phyloP scores from a whole-genome alignment of 192 early-diverging fungal genomes.

The Gonapodya prolifera region DNA sequence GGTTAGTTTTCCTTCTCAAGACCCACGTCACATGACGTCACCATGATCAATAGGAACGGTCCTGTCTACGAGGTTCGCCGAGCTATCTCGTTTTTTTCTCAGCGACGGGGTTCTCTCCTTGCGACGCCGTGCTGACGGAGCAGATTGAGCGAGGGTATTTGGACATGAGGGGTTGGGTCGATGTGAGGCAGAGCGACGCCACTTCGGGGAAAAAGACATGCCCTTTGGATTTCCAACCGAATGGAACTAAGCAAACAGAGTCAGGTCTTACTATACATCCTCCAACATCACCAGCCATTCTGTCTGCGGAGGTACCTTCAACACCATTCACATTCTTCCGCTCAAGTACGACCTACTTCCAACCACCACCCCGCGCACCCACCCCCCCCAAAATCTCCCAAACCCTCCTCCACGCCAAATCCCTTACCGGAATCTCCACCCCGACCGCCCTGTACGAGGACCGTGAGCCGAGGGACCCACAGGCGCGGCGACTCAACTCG shows the following conservation, averaged over 20 bases:
- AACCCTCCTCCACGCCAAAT: neutral
- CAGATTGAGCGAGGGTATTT: conserved; percentile 3
- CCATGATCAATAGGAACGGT: neutral
- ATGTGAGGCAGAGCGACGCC: too few species aligned
- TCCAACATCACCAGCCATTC: neutral
- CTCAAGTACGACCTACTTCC: neutral
- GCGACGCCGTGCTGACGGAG: neutral
- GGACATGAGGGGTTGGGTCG: neutral
- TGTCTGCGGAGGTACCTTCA: too few species aligned
- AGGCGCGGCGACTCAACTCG: neutral
- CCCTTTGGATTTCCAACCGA: neutral
- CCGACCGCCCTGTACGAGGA: neutral
- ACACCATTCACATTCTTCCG: too few species aligned
- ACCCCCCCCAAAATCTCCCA: neutral
- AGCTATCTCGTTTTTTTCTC: neutral
- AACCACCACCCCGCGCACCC: neutral
- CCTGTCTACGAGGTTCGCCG: neutral
- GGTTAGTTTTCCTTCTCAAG: too few species aligned
- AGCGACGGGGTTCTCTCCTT: neutral
- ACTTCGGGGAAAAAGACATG: neutral
- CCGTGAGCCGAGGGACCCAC: neutral
- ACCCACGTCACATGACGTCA: neutral
- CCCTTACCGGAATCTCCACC: neutral
- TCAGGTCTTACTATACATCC: neutral
- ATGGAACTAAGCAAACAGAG: neutral